Base-by-base conservation (phyloP, 257 asterid species). In the Solanum verrucosum region DNA sequence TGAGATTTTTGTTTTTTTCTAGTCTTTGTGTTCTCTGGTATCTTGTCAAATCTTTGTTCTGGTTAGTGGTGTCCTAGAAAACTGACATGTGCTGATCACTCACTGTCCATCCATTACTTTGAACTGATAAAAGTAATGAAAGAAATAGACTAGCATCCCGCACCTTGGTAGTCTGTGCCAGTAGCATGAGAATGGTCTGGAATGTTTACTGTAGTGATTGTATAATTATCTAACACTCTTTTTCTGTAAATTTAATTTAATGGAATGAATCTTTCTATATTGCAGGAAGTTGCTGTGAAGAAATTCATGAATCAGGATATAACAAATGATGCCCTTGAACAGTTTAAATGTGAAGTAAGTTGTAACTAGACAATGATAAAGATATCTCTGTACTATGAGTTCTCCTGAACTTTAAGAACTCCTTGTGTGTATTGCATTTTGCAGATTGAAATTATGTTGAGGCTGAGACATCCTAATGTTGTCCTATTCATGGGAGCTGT, bases 401-500 rank as follows among this genome's bases (percentile, higher is more conserved):
- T 75, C 34, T 87, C 84, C 29, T 46, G 35, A 52, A 75, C 68
- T 37, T 79, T 74, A 23, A 52, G 79, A 31, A 16, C 46, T 25
- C 27, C 84, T 31, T 86, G 88, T 85, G 49, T 77, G 52, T 15
- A 60, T 44, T 87, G 42, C 67, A 72, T 87, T 89, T 49, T 93
- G 89, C 91, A 97, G 99, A 90, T 97, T 84, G 99, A 95, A 89
- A 95, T 97, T 88, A 97, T 97, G 99, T 90, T 94, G 91, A 92
- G 99, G 90, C 87, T 97, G 95, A 96, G 99, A 87, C 99, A 97
- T 92, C 99, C 99, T 5, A 97, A 97, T 92, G 96, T 97, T 77
- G 99, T 97, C 70, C 98, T 97, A 88, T 94, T 97, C 92, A 97
- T 96, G 99, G 99, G 99, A 90, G 99, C 99, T 2, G 99, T 97